These are phyloP conservation scores for Termitomyces sp. DNA, from an alignment of 768 basidiomycete species.

Conservation along the genomic window DNA sequence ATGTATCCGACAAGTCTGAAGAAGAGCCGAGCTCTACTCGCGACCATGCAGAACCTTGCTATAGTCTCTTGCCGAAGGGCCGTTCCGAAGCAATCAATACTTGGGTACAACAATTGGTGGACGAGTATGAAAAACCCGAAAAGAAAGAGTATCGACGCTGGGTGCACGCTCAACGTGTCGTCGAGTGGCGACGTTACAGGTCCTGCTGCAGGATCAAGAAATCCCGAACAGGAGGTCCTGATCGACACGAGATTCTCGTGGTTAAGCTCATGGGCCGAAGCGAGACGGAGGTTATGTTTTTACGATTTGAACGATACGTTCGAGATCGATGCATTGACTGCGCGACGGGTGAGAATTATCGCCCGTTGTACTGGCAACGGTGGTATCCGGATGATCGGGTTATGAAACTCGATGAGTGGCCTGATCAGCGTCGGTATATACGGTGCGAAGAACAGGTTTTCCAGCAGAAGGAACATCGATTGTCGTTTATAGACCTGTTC, in stretches of 20 bases:
- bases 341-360: neutral
- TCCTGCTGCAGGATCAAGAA: neutral
- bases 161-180: neutral
- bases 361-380: neutral
- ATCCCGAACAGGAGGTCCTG: neutral
- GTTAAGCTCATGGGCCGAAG: neutral
- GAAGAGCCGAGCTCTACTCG: neutral
- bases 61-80: too few relatives aligned
- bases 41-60: neutral
- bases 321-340: neutral
- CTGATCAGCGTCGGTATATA: neutral
- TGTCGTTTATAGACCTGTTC: neutral
- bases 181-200: constrained; percentile 5
- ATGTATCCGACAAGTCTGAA: neutral
- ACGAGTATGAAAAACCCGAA: neutral
- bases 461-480: neutral
- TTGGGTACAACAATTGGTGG: neutral
- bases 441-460: neutral
- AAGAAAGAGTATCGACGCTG: neutral
- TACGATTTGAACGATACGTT: neutral
- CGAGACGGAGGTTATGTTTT: neutral
- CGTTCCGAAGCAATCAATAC: neutral
- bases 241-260: neutral
- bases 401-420: neutral
- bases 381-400: neutral